Base-by-base conservation (phyloP, 2,329 filamentous ascomycete genomes). In the Cryphonectria radicalis region DNA sequence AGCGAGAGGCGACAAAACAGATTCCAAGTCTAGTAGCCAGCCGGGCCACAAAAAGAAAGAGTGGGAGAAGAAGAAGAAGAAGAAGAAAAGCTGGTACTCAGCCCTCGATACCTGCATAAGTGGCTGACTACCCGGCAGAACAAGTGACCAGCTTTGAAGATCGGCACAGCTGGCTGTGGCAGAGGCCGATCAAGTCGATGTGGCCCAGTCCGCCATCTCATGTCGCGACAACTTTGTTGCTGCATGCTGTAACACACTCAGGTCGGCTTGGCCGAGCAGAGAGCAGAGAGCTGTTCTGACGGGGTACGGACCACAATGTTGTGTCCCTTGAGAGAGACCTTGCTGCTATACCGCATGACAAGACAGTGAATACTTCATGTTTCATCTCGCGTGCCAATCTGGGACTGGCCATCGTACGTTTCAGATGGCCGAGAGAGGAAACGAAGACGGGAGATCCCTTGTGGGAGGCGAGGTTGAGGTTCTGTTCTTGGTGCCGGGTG, bases 311-410 rank as follows among this genome's bases (percentile, higher is more conserved):
- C 11, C 25, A 28, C 53, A 28, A 28, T 25, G 25, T 11, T 43
- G 40, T 43, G 17, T 19, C 13, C 35, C 19, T 3, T 2, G 28
- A n/a, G 40, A n/a, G 40, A 42, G 35, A 17, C 42, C 13, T 67
- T 28, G 28, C 28, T 28, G 65, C 65, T 10, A 50, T 42, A 35
- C 53, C 28, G 40, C 28, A 63, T 62, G 59, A 68, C 55, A 67
- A 42, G 5, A 43, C 10, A 4, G 11, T 63, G 17, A n/a, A 59
- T 2, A 28, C 28, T 28, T n/a, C n/a, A 67, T 70, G 71, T 73
- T 71, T 73, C 71, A 73, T 71, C 69, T 71, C 69, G 66, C 69
- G 55, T 69, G 69, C 64, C 66, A 46, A 55, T 35, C 37, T 64
- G 35, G 57, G 22, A 69, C 46, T 66, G 64, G 40, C 59, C 42